phyloP scores from a whole-genome alignment of 1,284 basidiomycete species.

The Pseudozyma hubeiensis region DNA sequence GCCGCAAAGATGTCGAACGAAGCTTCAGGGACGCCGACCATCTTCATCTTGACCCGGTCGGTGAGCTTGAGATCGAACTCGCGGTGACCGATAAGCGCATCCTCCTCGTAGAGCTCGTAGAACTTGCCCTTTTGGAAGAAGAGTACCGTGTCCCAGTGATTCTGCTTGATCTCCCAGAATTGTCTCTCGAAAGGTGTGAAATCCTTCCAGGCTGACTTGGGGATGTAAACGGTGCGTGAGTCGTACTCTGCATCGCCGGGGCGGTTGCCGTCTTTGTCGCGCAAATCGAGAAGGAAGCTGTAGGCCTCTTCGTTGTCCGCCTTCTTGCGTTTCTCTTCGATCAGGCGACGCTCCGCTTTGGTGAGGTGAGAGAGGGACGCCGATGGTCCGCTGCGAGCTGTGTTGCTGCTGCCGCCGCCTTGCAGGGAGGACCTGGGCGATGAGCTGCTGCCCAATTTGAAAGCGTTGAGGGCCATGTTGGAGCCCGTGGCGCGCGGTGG shows the following conservation, averaged over 20 bases:
- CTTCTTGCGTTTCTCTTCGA: slow-evolving; percentile 74
- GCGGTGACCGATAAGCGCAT: slow-evolving; percentile 68
- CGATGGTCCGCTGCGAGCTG: slow-evolving; percentile 18
- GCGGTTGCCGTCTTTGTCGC: slow-evolving; percentile 84
- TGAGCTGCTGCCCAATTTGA: slow-evolving; percentile 29
- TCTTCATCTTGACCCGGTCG: slow-evolving; percentile 92
- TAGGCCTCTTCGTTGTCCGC: slow-evolving; percentile 84
- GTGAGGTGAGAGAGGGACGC: slow-evolving; percentile 77
- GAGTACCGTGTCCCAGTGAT: slow-evolving; percentile 75
- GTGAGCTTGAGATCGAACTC: slow-evolving; percentile 74
- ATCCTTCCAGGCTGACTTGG: slow-evolving; percentile 79
- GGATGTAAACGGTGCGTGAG: slow-evolving; percentile 86
- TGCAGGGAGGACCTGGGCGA: slow-evolving; percentile 7
- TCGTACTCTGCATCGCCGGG: slow-evolving; percentile 91
- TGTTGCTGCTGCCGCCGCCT: slow-evolving; percentile 10
- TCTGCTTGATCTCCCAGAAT: slow-evolving; percentile 67
- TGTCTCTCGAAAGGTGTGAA: slow-evolving; percentile 94
- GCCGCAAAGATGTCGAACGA: slow-evolving; percentile 77
- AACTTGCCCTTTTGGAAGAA: slow-evolving; percentile 93
- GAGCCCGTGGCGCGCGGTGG: slow-evolving; percentile 17
- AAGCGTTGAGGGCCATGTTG: slow-evolving; percentile 23
- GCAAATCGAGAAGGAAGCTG: slow-evolving; percentile 80
- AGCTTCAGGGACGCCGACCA: slow-evolving; percentile 94
- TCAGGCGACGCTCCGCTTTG: slow-evolving; percentile 80
- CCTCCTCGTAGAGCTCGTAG: slow-evolving; percentile 68